Evolutionary conservation across 345 rosid species (phyloP), one percentile per base, ranked within the genome.

Genomic region (Corchorus capsularis): DNA sequence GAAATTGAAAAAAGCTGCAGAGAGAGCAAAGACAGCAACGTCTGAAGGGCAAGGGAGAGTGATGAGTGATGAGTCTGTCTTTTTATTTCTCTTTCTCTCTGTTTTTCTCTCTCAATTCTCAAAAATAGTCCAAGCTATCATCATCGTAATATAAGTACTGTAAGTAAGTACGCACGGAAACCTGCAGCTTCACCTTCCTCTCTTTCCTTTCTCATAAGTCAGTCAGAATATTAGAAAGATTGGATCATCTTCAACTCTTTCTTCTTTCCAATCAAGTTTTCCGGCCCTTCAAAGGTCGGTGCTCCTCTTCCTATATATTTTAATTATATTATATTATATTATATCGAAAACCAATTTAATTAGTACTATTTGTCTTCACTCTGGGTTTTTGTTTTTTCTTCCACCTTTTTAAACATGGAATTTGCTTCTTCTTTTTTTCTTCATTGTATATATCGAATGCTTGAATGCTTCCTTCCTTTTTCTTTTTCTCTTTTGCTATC

Each of bases 11-110:
- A 27, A 27, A 65, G 71, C 17, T 20, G 57, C 35, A 34, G 46
- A 71, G 65, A 78, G 67, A 76, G 73, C 70, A 75, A 19, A 34
- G 54, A 46, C 45, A 22, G 57, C 57, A 73, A 61, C 74, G 75
- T 76, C 74, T 79, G 6, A 9, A 39, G 43, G 43, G 6, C 6
- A 39, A 27, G 27, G 27, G 27, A 27, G 27, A 27, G 27, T 69
- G 72, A 76, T 81, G n/a, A n/a, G n/a, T n/a, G 47, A 72, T 6
- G 43, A 68, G n/a, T 71, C 22, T 12, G 43, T 39, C 43, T 39
- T 39, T 59, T 45, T 52, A 77, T 77, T 72, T 71, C 80, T 73
- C 53, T 49, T 50, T 39, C 49, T 45, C 55, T 57, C 47, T n/a
- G n/a, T n/a, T n/a, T n/a, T n/a, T n/a, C n/a, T n/a, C n/a, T n/a